phyloP scores from a whole-genome alignment of 116 monocot species.

The Trichopus zeylanicus region DNA sequence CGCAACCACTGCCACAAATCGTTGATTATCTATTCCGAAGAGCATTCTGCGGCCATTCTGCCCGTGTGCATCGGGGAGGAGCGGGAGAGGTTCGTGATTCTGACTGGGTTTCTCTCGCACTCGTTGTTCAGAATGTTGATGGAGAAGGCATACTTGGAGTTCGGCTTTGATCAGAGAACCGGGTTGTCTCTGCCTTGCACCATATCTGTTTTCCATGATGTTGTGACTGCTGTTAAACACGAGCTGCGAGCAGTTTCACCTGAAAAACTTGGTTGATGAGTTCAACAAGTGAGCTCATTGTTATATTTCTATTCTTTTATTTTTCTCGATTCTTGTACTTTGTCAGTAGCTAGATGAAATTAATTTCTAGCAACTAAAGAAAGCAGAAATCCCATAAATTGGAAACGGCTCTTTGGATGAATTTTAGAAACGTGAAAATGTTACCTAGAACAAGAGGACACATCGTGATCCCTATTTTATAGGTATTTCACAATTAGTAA shows the following conservation, averaged over 20 bases:
- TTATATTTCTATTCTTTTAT: background rate
- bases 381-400: no score
- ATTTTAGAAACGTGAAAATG: no score
- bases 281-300: background rate
- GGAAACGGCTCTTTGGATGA: no score
- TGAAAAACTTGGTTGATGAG: conserved; percentile 13
- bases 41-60: no score
- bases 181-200: conserved; percentile 21
- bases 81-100: conserved; percentile 21
- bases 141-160: conserved; percentile 22
- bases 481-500: no score
- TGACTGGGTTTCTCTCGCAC: conserved; percentile 14
- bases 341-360: no score
- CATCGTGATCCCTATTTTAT: no score
- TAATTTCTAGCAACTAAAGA: no score
- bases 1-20: no score
- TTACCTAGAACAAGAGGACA: no score
- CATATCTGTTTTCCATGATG: conserved; percentile 9
- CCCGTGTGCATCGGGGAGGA: conserved; percentile 32
- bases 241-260: conserved; percentile 12
- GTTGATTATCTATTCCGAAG: no score
- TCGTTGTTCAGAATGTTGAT: conserved; percentile 19
- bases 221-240: conserved; percentile 19
- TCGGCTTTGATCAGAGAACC: conserved; percentile 20
- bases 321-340: no score